These are phyloP conservation scores for Bothriochloa decipiens DNA, from an alignment of 176 grass and related monocot genomes.

Conservation along the genomic window DNA sequence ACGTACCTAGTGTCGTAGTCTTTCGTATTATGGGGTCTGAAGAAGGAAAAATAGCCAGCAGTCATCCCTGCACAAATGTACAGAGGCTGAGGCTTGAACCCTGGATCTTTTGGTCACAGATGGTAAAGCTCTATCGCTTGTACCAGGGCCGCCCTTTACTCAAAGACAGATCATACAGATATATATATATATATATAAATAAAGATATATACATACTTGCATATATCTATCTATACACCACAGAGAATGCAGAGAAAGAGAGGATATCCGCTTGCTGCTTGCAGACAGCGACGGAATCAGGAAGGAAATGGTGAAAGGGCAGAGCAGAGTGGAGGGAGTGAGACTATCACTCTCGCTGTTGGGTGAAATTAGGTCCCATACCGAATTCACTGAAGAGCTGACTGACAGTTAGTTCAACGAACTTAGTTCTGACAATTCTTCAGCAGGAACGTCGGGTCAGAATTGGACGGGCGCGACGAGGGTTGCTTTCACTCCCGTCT, in stretches of 20 bases:
- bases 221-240: background rate
- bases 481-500: background rate
- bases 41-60: too few relatives aligned
- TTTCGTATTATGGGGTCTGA: too few relatives aligned
- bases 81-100: too few relatives aligned
- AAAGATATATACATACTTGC: background rate
- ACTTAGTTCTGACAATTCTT: background rate
- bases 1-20: too few relatives aligned
- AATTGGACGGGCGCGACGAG: background rate
- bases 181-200: background rate
- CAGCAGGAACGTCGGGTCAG: background rate
- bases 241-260: too few relatives aligned
- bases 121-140: too few relatives aligned
- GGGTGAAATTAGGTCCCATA: slow-evolving; percentile 46
- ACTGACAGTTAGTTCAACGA: background rate
- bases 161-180: background rate
- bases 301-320: background rate
- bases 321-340: background rate
- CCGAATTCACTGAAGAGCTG: slow-evolving; percentile 26
- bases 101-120: too few relatives aligned
- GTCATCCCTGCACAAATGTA: too few relatives aligned
- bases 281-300: background rate
- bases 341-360: slow-evolving; percentile 33
- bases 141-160: too few relatives aligned
- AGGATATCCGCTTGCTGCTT: background rate